phyloP scores from a whole-genome alignment of 2,329 filamentous ascomycete genomes.

The Fusarium irregulare region DNA sequence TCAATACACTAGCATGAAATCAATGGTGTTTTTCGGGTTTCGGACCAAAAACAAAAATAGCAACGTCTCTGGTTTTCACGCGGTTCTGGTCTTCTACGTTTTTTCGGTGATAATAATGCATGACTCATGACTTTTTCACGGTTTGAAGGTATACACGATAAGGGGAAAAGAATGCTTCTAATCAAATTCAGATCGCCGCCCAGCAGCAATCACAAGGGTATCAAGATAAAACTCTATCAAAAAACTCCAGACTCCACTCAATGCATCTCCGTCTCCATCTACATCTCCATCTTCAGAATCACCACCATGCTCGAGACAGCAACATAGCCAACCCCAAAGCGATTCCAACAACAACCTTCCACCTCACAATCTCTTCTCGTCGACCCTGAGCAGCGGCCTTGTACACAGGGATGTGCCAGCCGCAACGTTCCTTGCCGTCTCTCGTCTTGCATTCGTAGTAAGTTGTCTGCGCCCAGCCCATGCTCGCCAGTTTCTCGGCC shows the following conservation, averaged over 20 bases:
- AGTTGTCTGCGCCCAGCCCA: constrained; percentile 51
- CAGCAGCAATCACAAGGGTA: constrained; percentile 35
- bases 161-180: neutral
- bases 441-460: constrained; percentile 51
- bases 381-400: constrained; percentile 43
- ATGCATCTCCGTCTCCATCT: constrained; percentile 3
- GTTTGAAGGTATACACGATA: neutral
- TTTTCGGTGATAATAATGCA: constrained; percentile 13
- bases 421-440: constrained; percentile 49
- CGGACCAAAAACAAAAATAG: constrained; percentile 49
- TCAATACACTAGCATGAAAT: constrained; percentile 57
- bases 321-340: constrained; percentile 22
- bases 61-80: constrained; percentile 35
- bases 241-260: constrained; percentile 33
- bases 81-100: constrained; percentile 2
- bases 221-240: constrained; percentile 28
- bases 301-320: constrained; percentile 19
- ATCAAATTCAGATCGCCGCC: constrained; percentile 15
- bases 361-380: constrained; percentile 36
- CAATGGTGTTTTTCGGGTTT: constrained; percentile 57
- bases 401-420: constrained; percentile 52
- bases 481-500: constrained; percentile 44
- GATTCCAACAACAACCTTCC: constrained; percentile 29
- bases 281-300: neutral
- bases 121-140: constrained; percentile 12